Base-by-base conservation (phyloP, 371 early-diverging fungal genomes). In the Phascolomyces articulosus region DNA sequence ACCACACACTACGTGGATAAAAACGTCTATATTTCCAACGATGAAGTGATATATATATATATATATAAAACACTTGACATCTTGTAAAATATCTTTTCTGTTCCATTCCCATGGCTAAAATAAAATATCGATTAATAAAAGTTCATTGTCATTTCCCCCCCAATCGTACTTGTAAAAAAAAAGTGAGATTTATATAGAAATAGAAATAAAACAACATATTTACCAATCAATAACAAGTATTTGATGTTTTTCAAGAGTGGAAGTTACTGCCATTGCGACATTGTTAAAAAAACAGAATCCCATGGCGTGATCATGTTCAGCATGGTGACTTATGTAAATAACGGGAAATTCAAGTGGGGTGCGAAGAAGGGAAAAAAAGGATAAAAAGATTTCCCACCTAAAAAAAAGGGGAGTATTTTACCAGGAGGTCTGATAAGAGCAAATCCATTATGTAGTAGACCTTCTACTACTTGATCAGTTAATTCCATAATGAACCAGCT, bases 271-370 rank as follows among this genome's bases (percentile, higher is more conserved):
- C 31, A 89, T 83, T n/a, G 87, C 89, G 8, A 87, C 88, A 65
- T 89, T 90, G 67, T 90, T 90, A 68, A 84, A 88, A 56, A 87
- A 84, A 53, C 90, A 90, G 67, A 84, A 90, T 6, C 90, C 90
- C 90, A 87, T 90, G 15, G 86, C 88, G 34, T 73, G 76, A 63
- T 86, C 82, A 54, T 81, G 78, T 70, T 90, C 89, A 20, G 90
- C 88, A 62, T 90, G 90, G 71, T 90, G 90, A 3, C 83, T 77
- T 78, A 60, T 16, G 31, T 31, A 31, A 31, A 31, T 31, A 6
- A 31, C 10, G 31, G 31, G 10, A 31, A 31, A 31, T 6, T 10
- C 31, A 31, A 10, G n/a, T n/a, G n/a, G n/a, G n/a, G n/a, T n/a
- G n/a, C n/a, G n/a, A n/a, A 6, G 31, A 31, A 10, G 31, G 31